Evolutionary conservation across 345 rosid species (phyloP).

Genomic region (Limnanthes douglasii): DNA sequence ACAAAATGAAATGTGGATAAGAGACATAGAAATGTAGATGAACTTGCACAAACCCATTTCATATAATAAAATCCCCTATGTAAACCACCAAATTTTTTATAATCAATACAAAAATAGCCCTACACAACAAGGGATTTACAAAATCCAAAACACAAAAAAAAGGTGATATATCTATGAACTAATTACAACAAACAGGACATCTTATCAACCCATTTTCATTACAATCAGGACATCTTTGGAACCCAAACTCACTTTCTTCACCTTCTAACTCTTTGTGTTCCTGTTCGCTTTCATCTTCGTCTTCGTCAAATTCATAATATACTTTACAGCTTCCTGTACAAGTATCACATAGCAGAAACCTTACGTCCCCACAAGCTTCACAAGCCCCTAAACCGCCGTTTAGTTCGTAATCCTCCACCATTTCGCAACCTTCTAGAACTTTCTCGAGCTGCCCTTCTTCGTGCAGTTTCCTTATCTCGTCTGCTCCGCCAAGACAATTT

Average conservation of each 20-base stretch:
- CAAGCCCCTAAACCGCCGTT: constrained; percentile 24
- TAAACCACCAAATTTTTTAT: no score
- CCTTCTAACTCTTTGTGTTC: constrained; percentile 10
- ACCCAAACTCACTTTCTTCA: constrained; percentile 31
- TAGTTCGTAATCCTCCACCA: constrained; percentile 14
- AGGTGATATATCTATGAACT: no score
- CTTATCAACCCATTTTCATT: constrained; percentile 83
- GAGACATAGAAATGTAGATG: no score
- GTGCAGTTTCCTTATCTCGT: constrained; percentile 51
- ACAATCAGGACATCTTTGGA: constrained; percentile 66
- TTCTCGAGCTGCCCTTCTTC: constrained; percentile 71
- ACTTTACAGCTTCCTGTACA: constrained; percentile 88
- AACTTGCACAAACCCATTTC: no score
- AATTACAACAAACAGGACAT: constrained; percentile 63
- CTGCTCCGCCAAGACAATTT: constrained; percentile 63
- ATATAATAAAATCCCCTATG: no score
- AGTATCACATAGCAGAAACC: constrained; percentile 84
- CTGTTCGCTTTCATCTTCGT: constrained; percentile 10
- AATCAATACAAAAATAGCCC: no score
- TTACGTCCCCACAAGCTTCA: constrained; percentile 71
- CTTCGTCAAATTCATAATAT: constrained; percentile 30
- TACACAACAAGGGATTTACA: no score
- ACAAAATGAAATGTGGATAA: no score
- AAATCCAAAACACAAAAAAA: no score
- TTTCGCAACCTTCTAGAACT: constrained; percentile 34